Evolutionary conservation across 129 eudicot species (phyloP), one percentile per base, ranked within the genome.

Genomic region (Silybum marianum): DNA sequence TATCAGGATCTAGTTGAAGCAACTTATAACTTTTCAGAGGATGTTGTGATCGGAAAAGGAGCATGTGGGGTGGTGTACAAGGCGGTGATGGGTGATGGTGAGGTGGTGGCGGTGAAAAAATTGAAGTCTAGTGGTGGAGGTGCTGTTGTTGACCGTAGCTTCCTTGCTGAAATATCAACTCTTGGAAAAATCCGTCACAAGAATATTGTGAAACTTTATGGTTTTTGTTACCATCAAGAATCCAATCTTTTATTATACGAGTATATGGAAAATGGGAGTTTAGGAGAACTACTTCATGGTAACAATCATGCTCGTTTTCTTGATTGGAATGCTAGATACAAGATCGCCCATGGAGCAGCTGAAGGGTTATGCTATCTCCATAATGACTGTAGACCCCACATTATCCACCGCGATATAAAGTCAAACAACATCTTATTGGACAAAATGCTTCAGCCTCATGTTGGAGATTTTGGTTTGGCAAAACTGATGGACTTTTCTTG

Each of bases 391-490:
- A 95, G 86, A 82, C 98, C 98, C 8, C 93, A 82, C 54, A 95
- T 95, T 66, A 84, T 95, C 79, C 98, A 95, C 42, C 97, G 96
- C 4, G 98, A 95, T 75, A 95, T 95, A 42, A 95, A 95, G 67
- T 95, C 98, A 16, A 95, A 92, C 78, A 95, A 95, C 84, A 95
- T 95, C 24, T 85, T 95, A 71, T 80, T 95, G 24, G 97, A 95
- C 58, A 92, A 95, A 76, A 82, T 69, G 65, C 86, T 88, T 25
- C 87, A 88, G 77, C 91, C 98, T 1, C 98, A 92, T 80, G 98
- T 95, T 0, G 98, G 97, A 16, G 98, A 95, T 89, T 95, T 95
- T 44, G 98, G 97, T 54, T 86, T 95, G 91, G 98, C 98, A n/a
- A 95, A 92, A 83, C 68, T 95, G 78, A 92, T 95, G 62, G 98